Evolutionary conservation across 805 yeast species (phyloP).

Genomic region (Candida coleopterorum): DNA sequence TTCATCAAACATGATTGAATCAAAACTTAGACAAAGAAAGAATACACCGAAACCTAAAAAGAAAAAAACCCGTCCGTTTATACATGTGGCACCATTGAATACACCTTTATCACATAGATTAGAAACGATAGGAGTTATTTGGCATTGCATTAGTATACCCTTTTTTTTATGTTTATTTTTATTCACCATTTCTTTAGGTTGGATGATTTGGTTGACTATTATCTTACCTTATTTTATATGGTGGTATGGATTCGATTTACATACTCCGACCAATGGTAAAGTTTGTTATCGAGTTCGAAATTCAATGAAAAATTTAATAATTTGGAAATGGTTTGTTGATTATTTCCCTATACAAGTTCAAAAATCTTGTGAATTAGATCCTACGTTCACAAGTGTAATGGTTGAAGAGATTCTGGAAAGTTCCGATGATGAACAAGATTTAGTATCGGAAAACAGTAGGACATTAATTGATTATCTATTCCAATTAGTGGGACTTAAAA

Average conservation of each 20-base stretch:
- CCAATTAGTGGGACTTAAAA: constrained; percentile 31
- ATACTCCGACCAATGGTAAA: constrained; percentile 72
- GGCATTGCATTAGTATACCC: constrained; percentile 74
- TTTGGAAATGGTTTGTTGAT: constrained; percentile 69
- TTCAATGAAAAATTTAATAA: constrained; percentile 48
- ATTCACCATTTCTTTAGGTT: constrained; percentile 37
- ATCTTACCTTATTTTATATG: constrained; percentile 55
- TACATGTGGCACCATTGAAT: constrained; percentile 49
- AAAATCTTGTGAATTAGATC: constrained; percentile 64
- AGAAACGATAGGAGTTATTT: constrained; percentile 63
- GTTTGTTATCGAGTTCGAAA: constrained; percentile 53
- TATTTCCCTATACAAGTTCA: constrained; percentile 78
- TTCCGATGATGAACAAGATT: constrained; percentile 38
- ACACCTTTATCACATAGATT: constrained; percentile 55
- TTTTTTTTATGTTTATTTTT: constrained; percentile 51
- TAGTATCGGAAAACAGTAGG: constrained; percentile 32
- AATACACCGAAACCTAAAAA: background rate
- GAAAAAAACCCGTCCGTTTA: constrained; percentile 5
- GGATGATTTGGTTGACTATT: constrained; percentile 68
- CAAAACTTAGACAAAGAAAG: constrained; percentile 1
- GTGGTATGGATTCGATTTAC: constrained; percentile 53
- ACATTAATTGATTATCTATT: constrained; percentile 33
- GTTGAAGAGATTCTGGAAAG: constrained; percentile 21
- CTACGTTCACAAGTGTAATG: constrained; percentile 53
- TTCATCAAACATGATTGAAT: background rate